These are phyloP conservation scores for Pichia sp. DNA, from an alignment of 1,139 yeast genomes.

Conservation along the genomic window DNA sequence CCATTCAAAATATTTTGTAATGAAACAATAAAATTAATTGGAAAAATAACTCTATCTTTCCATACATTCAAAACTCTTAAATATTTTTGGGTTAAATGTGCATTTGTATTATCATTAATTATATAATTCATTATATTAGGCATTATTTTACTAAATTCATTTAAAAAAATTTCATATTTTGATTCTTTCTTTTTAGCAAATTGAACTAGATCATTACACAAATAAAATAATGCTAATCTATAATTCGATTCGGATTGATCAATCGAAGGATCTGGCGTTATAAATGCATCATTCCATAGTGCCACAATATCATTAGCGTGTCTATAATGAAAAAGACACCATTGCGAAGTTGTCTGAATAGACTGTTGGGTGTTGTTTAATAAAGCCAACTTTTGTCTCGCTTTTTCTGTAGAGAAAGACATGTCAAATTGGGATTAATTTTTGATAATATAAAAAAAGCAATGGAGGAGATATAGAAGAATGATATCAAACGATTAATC, in stretches of 20 bases:
- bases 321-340: conserved; percentile 77
- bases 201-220: conserved; percentile 82
- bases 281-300: conserved; percentile 51
- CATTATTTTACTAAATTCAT: conserved; percentile 46
- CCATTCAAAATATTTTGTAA: conserved; percentile 15
- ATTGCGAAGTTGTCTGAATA: conserved; percentile 75
- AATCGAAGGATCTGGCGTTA: conserved; percentile 12
- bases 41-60: conserved; percentile 57
- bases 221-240: conserved; percentile 56
- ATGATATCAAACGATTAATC: too few relatives aligned
- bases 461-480: too few relatives aligned
- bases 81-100: conserved; percentile 39
- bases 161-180: conserved; percentile 48
- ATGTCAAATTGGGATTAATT: conserved; percentile 27
- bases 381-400: conserved; percentile 49
- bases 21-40: conserved; percentile 26
- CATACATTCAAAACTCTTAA: conserved; percentile 66
- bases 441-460: neutral
- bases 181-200: conserved; percentile 64
- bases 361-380: conserved; percentile 78
- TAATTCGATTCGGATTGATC: conserved; percentile 36
- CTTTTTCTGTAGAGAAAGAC: conserved; percentile 57
- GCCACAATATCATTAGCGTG: conserved; percentile 54
- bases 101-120: conserved; percentile 11
- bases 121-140: conserved; percentile 35